phyloP scores from a whole-genome alignment of 768 basidiomycete genomes.

The Pleurotus eryngii region DNA sequence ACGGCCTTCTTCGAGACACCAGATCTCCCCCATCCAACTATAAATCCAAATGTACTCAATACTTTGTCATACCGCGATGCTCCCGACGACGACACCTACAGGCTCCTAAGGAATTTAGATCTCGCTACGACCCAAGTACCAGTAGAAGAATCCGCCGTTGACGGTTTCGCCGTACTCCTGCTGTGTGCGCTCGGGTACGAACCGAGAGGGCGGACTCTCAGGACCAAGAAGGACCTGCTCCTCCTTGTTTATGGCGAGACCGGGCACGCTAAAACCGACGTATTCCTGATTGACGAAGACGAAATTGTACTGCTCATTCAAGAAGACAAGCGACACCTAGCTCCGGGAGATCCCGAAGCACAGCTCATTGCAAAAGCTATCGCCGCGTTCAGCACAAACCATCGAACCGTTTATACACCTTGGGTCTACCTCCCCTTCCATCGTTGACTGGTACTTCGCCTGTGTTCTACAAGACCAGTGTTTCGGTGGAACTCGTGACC shows the following conservation, averaged over 20 bases:
- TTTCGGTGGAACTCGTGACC: too few relatives aligned
- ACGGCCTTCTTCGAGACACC: conserved; percentile 10
- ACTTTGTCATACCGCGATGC: background rate
- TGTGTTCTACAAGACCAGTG: background rate
- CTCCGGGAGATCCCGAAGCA: background rate
- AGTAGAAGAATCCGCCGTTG: background rate
- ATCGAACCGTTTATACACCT: conserved; percentile 11
- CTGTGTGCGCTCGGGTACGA: conserved; percentile 24
- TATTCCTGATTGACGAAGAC: conserved; percentile 24
- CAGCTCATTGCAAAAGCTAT: conserved; percentile 28
- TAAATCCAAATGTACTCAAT: background rate
- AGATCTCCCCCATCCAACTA: too few relatives aligned
- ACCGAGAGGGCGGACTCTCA: conserved; percentile 13
- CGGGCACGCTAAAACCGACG: conserved; percentile 21
- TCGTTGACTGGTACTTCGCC: conserved; percentile 4
- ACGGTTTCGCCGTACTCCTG: conserved; percentile 17
- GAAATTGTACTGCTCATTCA: conserved; percentile 3
- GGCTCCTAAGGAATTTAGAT: conserved; percentile 1
- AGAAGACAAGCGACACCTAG: background rate
- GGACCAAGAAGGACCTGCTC: conserved; percentile 23
- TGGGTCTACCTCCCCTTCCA: conserved; percentile 1
- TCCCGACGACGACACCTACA: conserved; percentile 8
- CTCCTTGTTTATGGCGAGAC: conserved; percentile 25
- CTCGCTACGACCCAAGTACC: too few relatives aligned
- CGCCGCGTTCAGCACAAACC: conserved; percentile 26